These are phyloP conservation scores for Fraxinus albicans DNA, from an alignment of 305 asterid species.

Conservation along the genomic window DNA sequence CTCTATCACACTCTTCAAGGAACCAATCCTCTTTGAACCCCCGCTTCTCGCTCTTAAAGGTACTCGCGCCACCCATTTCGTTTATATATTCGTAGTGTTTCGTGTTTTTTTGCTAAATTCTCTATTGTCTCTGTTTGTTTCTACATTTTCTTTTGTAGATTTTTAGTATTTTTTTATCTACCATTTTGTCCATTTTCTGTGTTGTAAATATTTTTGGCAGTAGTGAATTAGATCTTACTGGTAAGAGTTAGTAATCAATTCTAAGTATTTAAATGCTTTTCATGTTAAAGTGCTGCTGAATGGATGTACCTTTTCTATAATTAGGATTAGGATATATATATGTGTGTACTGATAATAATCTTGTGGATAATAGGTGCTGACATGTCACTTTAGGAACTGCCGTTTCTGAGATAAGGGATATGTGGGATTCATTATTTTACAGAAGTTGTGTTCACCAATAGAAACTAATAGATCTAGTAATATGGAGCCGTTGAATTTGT, in stretches of 20 bases:
- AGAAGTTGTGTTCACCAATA: background rate
- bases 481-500: slow-evolving; percentile 4
- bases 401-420: background rate
- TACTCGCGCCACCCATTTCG: background rate
- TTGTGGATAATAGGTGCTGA: slow-evolving; percentile 8
- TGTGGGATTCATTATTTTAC: background rate
- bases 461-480: background rate
- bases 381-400: background rate
- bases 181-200: background rate
- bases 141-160: background rate
- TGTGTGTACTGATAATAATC: background rate
- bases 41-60: background rate
- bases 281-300: background rate
- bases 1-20: slow-evolving; percentile 2
- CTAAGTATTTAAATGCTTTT: background rate
- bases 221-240: background rate
- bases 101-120: background rate
- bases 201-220: background rate
- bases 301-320: background rate
- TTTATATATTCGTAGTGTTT: background rate
- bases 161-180: background rate
- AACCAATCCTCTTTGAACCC: background rate
- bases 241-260: background rate
- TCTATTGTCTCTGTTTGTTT: background rate
- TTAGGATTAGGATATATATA: too few species aligned